Evolutionary conservation across 306 rosid genomes (phyloP), one percentile per base, ranked within the genome.

Genomic region (Vigna mungo): DNA sequence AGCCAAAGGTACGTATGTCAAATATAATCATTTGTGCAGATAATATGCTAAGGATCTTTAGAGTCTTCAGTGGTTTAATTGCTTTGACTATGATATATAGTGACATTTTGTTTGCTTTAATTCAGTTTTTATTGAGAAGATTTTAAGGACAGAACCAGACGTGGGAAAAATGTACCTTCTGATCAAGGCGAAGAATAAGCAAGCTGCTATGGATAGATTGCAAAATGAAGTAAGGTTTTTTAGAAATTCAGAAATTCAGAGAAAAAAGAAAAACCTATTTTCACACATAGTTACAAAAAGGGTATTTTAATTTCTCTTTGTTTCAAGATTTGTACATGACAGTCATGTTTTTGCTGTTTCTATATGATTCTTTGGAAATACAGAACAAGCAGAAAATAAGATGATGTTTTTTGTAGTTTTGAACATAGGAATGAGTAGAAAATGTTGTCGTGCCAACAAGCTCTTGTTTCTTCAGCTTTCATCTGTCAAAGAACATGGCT

Each of bases 81-180:
- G 63, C 6, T 72, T 53, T 75, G 11, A 41, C 16, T 34, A 44
- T 52, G 67, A 59, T 72, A 17, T 41, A 62, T 64, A 7, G 20
- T 75, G 60, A 76, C 46, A 53, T 68, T 41, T 4, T 51, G 18
- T 51, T 41, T 79, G 10, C 52, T 53, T 71, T 65, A 46, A 71
- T 82, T 13, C 86, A 95, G 98, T 95, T 87, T 91, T 92, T 59
- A 82, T 95, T 62, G 98, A 95, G 93, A 95, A 95, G 92, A 88
- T 95, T 58, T 68, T 95, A 68, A 84, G 98, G 86, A 92, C 97
- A 36, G 88, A 83, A 27, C 97, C 97, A 6, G 97, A 90, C 72
- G 97, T 95, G 84, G 97, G 92, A 12, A 92, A 86, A 84, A 88
- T 95, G 34, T 95, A 78, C 84, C 92, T 95, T 61, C 73, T 95